phyloP scores from a whole-genome alignment of 805 yeast genomes.

The Cephaloascus fragrans region DNA sequence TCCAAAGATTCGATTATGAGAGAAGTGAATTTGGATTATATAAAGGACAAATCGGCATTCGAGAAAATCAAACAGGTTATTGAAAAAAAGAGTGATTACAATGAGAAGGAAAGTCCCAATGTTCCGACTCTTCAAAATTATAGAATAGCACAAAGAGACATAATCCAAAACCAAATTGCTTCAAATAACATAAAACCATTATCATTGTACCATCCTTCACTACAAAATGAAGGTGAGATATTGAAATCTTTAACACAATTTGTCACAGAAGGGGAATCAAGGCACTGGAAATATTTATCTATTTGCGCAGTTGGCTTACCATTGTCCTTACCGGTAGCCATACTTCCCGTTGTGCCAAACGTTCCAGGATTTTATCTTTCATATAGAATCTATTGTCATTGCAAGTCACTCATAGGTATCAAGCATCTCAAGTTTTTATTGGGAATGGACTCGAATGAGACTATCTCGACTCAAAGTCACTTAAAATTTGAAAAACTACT shows the following conservation, averaged over 20 bases:
- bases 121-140: neutral
- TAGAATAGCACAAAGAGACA: constrained; percentile 1
- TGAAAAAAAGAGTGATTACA: no score
- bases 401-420: constrained; percentile 70
- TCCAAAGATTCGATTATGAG: constrained; percentile 50
- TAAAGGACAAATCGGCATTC: constrained; percentile 1
- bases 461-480: constrained; percentile 5
- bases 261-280: constrained; percentile 30
- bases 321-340: constrained; percentile 66
- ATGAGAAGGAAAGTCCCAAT: constrained; percentile 4
- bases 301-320: constrained; percentile 58
- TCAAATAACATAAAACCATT: constrained; percentile 23
- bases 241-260: constrained; percentile 30
- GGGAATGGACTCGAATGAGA: constrained; percentile 14
- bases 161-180: constrained; percentile 9
- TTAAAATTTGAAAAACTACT: constrained; percentile 7
- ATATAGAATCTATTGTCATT: constrained; percentile 77
- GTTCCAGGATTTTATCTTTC: constrained; percentile 84
- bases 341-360: constrained; percentile 83
- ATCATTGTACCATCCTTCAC: constrained; percentile 27
- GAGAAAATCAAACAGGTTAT: constrained; percentile 1
- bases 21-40: constrained; percentile 23
- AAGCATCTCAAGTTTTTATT: constrained; percentile 52
- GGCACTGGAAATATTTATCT: constrained; percentile 48
- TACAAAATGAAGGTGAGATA: constrained; percentile 20